Conservation (phyloP, 2,329 filamentous ascomycete species). For the Scorias spongiosa region DNA sequence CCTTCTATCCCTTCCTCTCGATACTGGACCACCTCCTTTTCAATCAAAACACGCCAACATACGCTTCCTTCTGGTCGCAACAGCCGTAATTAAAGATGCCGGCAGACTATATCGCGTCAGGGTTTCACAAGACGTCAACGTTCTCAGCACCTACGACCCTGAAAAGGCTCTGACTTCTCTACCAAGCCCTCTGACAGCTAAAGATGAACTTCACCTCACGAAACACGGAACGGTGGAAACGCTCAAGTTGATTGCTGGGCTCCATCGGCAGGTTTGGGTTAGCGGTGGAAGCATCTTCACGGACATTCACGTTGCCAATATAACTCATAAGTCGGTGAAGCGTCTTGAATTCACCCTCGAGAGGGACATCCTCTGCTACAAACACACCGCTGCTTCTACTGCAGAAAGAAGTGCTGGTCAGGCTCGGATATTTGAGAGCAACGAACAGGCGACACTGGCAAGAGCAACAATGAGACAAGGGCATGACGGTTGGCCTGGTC, state of each 20-base stretch:
- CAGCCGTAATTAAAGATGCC: conserved; percentile 32
- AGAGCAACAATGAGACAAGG: conserved; percentile 29
- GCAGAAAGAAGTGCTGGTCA: conserved; percentile 34
- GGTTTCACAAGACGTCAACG: conserved; percentile 33
- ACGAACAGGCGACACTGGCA: conserved; percentile 32
- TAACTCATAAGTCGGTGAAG: conserved; percentile 33
- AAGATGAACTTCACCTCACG: conserved; percentile 30
- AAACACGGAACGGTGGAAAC: conserved; percentile 27
- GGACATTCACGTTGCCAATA: conserved; percentile 37
- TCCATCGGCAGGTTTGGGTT: conserved; percentile 44
- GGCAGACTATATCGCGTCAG: conserved; percentile 35
- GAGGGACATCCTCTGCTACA: conserved; percentile 35
- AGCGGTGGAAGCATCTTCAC: conserved; percentile 40
- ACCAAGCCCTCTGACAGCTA: conserved; percentile 35
- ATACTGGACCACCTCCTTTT: conserved; percentile 40
- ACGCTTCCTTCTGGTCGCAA: conserved; percentile 34
- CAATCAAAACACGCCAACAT: conserved; percentile 37
- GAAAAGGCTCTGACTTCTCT: conserved; percentile 40
- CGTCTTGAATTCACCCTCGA: conserved; percentile 38
- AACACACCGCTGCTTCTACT: conserved; percentile 35
- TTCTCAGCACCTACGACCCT: conserved; percentile 40
- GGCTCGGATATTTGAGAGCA: conserved; percentile 37
- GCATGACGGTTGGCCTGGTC: conserved; percentile 31
- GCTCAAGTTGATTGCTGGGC: conserved; percentile 34
- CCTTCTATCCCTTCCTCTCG: conserved; percentile 36